These are phyloP conservation scores for Phytophthora citrophthora DNA, from an alignment of 352 stramenopile genomes.

Conservation along the genomic window DNA sequence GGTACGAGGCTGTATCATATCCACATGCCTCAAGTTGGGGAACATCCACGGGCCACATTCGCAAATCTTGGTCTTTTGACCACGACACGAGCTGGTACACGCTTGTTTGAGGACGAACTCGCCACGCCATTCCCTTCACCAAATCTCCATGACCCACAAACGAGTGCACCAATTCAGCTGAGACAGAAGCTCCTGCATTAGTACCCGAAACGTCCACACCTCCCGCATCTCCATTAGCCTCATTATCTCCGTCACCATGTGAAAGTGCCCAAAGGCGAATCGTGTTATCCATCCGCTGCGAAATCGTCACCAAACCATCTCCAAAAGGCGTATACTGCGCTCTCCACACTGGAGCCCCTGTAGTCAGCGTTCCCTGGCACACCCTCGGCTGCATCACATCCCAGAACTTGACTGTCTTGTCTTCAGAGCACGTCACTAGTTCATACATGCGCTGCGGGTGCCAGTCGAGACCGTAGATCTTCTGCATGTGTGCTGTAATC, in stretches of 20 bases:
- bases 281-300: slow-evolving; percentile 63
- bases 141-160: slow-evolving; percentile 70
- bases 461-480: slow-evolving; percentile 86
- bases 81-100: slow-evolving; percentile 81
- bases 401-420: slow-evolving; percentile 89
- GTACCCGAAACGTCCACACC: slow-evolving; percentile 16
- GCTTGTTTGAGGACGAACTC: slow-evolving; percentile 42
- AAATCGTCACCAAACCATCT: slow-evolving; percentile 82
- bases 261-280: slow-evolving; percentile 74
- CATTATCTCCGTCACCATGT: slow-evolving; percentile 32
- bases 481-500: slow-evolving; percentile 86
- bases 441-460: slow-evolving; percentile 78
- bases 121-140: slow-evolving; percentile 74
- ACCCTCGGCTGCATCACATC: slow-evolving; percentile 67
- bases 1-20: slow-evolving; percentile 53
- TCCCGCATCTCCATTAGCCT: slow-evolving; percentile 14
- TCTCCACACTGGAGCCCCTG: slow-evolving; percentile 65
- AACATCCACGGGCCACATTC: slow-evolving; percentile 73
- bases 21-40: slow-evolving; percentile 70
- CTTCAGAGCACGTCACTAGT: slow-evolving; percentile 86
- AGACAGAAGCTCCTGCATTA: slow-evolving; percentile 28
- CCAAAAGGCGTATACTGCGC: slow-evolving; percentile 84
- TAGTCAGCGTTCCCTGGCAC: slow-evolving; percentile 70
- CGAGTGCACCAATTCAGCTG: slow-evolving; percentile 59
- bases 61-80: slow-evolving; percentile 82